A percentile compares a stretch with the other conserved stretches of the same genome.
These are phyloP conservation scores for Monascus ruber DNA, from an alignment of 2,329 filamentous ascomycete genomes.

Conservation along the genomic window DNA sequence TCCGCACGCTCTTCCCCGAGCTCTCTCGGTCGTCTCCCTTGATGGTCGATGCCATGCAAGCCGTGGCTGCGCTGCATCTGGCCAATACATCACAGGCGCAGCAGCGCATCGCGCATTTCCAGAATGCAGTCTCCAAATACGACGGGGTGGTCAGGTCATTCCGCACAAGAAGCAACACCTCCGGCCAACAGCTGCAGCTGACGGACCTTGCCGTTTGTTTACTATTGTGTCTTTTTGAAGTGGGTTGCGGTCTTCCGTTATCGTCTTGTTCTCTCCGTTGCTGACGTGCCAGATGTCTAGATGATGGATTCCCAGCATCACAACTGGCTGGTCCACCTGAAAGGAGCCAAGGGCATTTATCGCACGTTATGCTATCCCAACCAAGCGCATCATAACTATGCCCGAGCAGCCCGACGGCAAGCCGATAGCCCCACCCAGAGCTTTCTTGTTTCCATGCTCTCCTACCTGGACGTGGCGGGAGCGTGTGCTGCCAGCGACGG, in stretches of 20 bases:
- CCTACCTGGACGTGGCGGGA: slow-evolving; percentile 29
- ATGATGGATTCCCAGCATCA: slow-evolving; percentile 29
- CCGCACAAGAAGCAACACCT: slow-evolving; percentile 15
- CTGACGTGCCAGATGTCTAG: slow-evolving; percentile 6
- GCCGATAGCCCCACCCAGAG: slow-evolving; percentile 17
- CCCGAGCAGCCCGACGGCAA: slow-evolving; percentile 14
- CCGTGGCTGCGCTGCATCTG: slow-evolving; percentile 30
- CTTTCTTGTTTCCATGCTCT: slow-evolving; percentile 29
- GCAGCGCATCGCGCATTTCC: slow-evolving; percentile 23
- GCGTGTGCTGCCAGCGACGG: slow-evolving; percentile 27
- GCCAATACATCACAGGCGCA: slow-evolving; percentile 24
- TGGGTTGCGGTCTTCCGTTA: slow-evolving; percentile 5
- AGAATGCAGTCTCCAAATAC: slow-evolving; percentile 29
- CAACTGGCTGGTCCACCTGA: slow-evolving; percentile 29
- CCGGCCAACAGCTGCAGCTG: slow-evolving; percentile 13
- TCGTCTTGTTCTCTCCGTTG: background rate
- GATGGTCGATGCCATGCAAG: slow-evolving; percentile 28
- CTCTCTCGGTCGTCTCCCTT: slow-evolving; percentile 22
- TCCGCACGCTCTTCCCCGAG: slow-evolving; percentile 21
- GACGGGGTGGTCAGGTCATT: slow-evolving; percentile 25
- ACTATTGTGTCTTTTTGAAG: slow-evolving; percentile 24
- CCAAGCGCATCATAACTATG: slow-evolving; percentile 1
- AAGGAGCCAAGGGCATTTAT: slow-evolving; percentile 29
- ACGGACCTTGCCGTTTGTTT: slow-evolving; percentile 25
- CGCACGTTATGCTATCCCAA: slow-evolving; percentile 19